A percentile compares a stretch with the other conserved stretches of the same genome.
Conservation (phyloP, 1,284 basidiomycete genomes). For the Cryptococcus neoformans region DNA sequence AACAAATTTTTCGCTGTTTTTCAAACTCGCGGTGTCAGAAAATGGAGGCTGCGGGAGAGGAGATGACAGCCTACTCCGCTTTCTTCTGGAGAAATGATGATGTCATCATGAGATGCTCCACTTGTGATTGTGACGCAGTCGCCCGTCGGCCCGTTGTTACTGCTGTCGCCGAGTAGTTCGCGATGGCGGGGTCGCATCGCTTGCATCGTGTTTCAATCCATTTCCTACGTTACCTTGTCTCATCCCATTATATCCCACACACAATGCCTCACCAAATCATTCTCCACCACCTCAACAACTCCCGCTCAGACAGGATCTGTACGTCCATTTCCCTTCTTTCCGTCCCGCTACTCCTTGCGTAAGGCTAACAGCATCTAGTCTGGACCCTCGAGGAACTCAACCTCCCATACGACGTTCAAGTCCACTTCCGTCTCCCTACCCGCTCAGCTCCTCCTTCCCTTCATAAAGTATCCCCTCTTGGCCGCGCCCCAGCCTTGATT, state of each 20-base stretch:
- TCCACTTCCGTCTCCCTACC: conserved; percentile 26
- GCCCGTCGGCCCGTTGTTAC: too few species aligned
- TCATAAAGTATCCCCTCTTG: conserved; percentile 24
- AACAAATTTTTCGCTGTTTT: too few species aligned
- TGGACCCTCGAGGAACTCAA: conserved; percentile 36
- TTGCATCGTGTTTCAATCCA: too few species aligned
- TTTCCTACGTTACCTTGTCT: too few species aligned
- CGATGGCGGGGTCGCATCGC: too few species aligned
- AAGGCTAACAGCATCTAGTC: conserved; percentile 13
- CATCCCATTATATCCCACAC: neutral
- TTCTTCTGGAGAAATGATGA: too few species aligned
- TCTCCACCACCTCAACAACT: conserved; percentile 41
- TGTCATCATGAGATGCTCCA: too few species aligned
- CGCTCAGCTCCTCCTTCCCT: conserved; percentile 26
- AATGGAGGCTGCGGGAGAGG: too few species aligned
- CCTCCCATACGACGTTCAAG: conserved; percentile 33
- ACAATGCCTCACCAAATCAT: conserved; percentile 31
- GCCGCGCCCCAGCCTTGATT: conserved; percentile 32
- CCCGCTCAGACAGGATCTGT: conserved; percentile 41
- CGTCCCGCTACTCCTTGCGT: neutral
- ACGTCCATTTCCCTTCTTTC: conserved; percentile 6
- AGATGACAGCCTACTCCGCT: too few species aligned
- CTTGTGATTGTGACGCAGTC: too few species aligned
- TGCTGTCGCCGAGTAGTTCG: too few species aligned
- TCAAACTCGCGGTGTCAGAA: too few species aligned